phyloP scores from a whole-genome alignment of 2,329 filamentous ascomycete species.

The Colletotrichum tamarilloi region DNA sequence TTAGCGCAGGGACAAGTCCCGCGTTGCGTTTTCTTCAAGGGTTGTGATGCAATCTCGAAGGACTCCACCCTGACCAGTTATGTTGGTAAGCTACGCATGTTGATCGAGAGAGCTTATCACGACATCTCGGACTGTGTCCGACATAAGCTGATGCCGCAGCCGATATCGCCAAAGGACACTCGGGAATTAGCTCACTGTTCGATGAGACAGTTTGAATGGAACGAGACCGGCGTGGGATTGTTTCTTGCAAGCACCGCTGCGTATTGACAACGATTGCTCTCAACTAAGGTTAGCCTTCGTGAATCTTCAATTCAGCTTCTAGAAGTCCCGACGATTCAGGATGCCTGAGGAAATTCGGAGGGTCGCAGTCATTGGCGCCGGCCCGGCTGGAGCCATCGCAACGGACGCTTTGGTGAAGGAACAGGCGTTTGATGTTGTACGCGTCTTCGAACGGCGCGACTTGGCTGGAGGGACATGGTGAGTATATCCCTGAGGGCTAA shows the following conservation, averaged over 20 bases:
- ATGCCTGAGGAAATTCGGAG: not conserved
- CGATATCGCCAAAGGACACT: not conserved
- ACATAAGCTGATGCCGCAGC: not conserved
- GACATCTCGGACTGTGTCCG: not conserved
- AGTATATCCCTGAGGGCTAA: not conserved
- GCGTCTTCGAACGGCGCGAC: not conserved
- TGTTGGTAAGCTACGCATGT: not conserved
- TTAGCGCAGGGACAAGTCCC: not conserved
- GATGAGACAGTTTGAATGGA: not conserved
- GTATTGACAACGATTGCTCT: not conserved
- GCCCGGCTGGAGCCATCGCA: not conserved
- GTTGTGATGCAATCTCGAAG: not conserved
- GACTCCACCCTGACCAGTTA: not conserved
- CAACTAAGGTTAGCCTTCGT: not conserved
- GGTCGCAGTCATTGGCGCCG: not conserved
- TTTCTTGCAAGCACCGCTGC: not conserved
- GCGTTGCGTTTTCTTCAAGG: not conserved
- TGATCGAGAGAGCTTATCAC: not conserved
- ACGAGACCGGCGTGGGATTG: not conserved
- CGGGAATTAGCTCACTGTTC: not conserved
- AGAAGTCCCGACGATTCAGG: fast-evolving
- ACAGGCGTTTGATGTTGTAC: not conserved
- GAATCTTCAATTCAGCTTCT: not conserved
- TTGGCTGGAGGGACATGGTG: not conserved
- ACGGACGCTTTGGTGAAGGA: not conserved